Percentiles rank a stretch among this genome's conserved stretches.
Conservation (phyloP, 2,329 filamentous ascomycete genomes). For the Parafenestella ontariensis region DNA sequence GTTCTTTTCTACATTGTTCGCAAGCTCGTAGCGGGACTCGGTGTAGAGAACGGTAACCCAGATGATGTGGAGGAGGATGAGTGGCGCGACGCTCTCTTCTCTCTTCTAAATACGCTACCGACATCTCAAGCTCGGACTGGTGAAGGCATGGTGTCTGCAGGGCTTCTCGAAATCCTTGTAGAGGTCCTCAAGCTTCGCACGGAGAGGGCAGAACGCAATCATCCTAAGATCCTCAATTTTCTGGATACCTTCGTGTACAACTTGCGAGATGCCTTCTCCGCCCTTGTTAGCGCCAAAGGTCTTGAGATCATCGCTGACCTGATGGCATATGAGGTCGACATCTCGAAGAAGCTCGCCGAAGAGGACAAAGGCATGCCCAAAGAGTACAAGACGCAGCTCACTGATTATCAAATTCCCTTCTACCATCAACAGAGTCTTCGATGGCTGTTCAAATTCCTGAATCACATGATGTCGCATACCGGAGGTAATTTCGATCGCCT, state of each 20-base stretch:
- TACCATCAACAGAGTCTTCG: constrained; percentile 93
- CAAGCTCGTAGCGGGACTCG: constrained; percentile 86
- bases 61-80: constrained; percentile 76
- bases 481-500: constrained; percentile 86
- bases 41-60: constrained; percentile 55
- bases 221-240: constrained; percentile 84
- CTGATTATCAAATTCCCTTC: constrained; percentile 93
- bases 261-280: constrained; percentile 82
- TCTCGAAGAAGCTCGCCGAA: constrained; percentile 70
- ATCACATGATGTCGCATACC: constrained; percentile 89
- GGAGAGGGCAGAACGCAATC: constrained; percentile 78
- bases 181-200: constrained; percentile 88
- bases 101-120: constrained; percentile 82
- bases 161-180: constrained; percentile 86
- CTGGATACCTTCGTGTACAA: constrained; percentile 87
- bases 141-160: constrained; percentile 84
- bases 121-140: constrained; percentile 74
- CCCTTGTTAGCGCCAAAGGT: constrained; percentile 81
- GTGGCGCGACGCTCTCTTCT: constrained; percentile 90
- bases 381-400: constrained; percentile 77
- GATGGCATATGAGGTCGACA: constrained; percentile 77
- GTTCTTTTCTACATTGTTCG: constrained; percentile 91
- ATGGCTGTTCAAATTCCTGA: constrained; percentile 93
- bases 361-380: constrained; percentile 74
- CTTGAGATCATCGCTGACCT: constrained; percentile 91